Conservation (phyloP, 2,329 filamentous ascomycete genomes). For the Lasiodiplodia citricola region DNA sequence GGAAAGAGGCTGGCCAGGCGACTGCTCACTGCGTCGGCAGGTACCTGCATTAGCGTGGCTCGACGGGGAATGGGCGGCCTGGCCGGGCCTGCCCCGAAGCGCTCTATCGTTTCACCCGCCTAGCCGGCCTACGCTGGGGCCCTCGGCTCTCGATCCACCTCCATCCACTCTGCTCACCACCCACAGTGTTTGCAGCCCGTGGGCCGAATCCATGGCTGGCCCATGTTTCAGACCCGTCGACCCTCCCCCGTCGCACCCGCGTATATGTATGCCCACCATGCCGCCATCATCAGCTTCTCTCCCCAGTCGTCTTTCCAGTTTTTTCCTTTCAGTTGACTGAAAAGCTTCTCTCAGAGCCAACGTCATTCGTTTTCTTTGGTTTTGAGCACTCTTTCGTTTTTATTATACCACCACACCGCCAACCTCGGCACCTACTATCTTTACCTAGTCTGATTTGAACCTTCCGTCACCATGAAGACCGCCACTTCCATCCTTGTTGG, state of each 20-base stretch:
- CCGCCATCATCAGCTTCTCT: neutral
- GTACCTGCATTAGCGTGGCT: constrained; percentile 21
- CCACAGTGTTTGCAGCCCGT: constrained; percentile 15
- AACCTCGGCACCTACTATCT: constrained; percentile 28
- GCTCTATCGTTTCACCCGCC: constrained; percentile 24
- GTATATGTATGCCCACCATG: constrained; percentile 19
- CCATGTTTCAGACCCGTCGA: constrained; percentile 12
- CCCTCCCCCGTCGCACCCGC: neutral
- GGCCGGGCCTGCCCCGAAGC: neutral
- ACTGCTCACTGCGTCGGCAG: neutral
- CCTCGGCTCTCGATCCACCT: neutral
- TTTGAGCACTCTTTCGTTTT: constrained; percentile 36
- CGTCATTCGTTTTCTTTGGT: constrained; percentile 46
- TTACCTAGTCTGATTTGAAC: constrained; percentile 23
- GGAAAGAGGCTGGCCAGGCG: neutral
- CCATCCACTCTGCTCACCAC: neutral
- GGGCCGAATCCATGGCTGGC: neutral
- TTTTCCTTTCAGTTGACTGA: constrained; percentile 15
- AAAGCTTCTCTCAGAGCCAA: constrained; percentile 32
- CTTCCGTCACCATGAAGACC: constrained; percentile 50
- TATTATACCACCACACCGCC: constrained; percentile 35
- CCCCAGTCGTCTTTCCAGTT: constrained; percentile 11
- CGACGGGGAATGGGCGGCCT: neutral
- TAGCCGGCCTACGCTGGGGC: constrained; percentile 13
- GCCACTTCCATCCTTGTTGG: constrained; percentile 51